A percentile compares a stretch with the other conserved stretches of the same genome.
These are phyloP conservation scores for Sarocladium kiliense DNA, from an alignment of 2,329 filamentous ascomycete species.

Conservation along the genomic window DNA sequence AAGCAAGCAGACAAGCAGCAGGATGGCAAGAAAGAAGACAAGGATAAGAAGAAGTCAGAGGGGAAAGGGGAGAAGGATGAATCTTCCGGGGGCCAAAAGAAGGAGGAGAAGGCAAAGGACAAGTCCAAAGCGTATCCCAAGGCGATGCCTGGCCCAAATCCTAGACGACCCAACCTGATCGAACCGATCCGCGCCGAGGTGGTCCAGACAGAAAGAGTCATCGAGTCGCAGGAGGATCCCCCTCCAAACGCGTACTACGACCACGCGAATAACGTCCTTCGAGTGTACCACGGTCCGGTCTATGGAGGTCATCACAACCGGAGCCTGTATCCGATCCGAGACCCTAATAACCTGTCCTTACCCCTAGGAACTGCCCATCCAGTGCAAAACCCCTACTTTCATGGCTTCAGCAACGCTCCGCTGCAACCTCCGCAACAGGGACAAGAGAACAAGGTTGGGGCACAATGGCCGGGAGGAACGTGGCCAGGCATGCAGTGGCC, in stretches of 20 bases:
- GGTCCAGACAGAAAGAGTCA: slow-evolving; percentile 49
- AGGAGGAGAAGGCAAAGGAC: slow-evolving; percentile 11
- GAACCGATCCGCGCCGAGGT: slow-evolving; percentile 43
- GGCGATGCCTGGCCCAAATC: slow-evolving; percentile 23
- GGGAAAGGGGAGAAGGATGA: slow-evolving; percentile 9
- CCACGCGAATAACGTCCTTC: slow-evolving; percentile 42
- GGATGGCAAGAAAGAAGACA: slow-evolving; percentile 7
- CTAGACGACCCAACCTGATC: slow-evolving; percentile 38
- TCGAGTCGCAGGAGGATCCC: slow-evolving; percentile 48
- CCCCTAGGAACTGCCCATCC: slow-evolving; percentile 40
- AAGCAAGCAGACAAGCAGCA: slow-evolving; percentile 7
- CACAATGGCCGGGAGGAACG: background rate
- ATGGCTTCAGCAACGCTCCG: slow-evolving; percentile 28
- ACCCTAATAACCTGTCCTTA: slow-evolving; percentile 24
- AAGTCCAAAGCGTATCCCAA: slow-evolving; percentile 20
- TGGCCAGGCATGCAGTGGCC: slow-evolving; percentile 4
- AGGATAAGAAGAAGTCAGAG: slow-evolving; percentile 10
- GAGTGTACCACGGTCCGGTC: slow-evolving; percentile 51
- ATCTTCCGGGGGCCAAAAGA: slow-evolving; percentile 7
- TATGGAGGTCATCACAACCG: slow-evolving; percentile 46
- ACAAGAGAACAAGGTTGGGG: slow-evolving; percentile 15
- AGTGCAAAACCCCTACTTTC: slow-evolving; percentile 35
- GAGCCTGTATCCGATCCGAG: slow-evolving; percentile 39
- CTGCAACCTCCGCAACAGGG: slow-evolving; percentile 12
- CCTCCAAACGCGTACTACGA: slow-evolving; percentile 57